Evolutionary conservation across 75 land plant species (phyloP).

Genomic region (Picea sitchensis): DNA sequence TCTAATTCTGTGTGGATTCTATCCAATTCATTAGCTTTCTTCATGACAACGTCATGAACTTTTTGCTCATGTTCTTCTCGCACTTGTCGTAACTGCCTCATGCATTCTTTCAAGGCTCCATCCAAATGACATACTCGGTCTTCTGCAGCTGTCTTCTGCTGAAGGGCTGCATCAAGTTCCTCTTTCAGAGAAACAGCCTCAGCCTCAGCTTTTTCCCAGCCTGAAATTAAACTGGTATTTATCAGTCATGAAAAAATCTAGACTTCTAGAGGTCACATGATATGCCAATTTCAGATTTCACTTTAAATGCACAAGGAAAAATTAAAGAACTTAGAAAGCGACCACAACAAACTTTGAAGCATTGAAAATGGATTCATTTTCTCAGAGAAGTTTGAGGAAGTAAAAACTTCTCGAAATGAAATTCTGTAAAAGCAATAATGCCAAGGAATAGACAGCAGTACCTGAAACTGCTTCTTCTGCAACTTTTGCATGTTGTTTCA

Average conservation of each 20-base stretch:
- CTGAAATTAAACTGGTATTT: constrained; percentile 14
- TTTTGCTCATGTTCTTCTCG: constrained; percentile 36
- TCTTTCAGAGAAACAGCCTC: constrained; percentile 29
- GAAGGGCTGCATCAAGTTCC: constrained; percentile 25
- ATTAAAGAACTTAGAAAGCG: not conserved
- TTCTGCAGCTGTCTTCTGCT: constrained; percentile 25
- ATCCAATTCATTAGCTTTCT: constrained; percentile 36
- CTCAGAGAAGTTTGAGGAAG: not conserved
- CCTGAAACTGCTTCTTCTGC: constrained; percentile 90
- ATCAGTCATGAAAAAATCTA: not conserved
- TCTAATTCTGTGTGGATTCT: constrained; percentile 29
- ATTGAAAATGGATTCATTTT: too few relatives aligned
- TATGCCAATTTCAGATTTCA: not conserved
- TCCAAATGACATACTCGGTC: constrained; percentile 35
- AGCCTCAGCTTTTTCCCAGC: constrained; percentile 53
- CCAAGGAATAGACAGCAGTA: constrained; percentile 6
- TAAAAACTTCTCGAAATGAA: not conserved
- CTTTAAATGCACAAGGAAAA: too few relatives aligned
- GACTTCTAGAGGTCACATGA: not conserved
- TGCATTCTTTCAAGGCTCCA: constrained; percentile 49
- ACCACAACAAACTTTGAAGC: not conserved
- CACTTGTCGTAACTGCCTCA: constrained; percentile 32
- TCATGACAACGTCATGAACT: constrained; percentile 24
- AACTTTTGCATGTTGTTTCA: constrained; percentile 81
- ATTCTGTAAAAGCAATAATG: not conserved